Evolutionary conservation across 2,329 filamentous ascomycete species (phyloP).

Genomic region (Arthrobotrys entomopaga): DNA sequence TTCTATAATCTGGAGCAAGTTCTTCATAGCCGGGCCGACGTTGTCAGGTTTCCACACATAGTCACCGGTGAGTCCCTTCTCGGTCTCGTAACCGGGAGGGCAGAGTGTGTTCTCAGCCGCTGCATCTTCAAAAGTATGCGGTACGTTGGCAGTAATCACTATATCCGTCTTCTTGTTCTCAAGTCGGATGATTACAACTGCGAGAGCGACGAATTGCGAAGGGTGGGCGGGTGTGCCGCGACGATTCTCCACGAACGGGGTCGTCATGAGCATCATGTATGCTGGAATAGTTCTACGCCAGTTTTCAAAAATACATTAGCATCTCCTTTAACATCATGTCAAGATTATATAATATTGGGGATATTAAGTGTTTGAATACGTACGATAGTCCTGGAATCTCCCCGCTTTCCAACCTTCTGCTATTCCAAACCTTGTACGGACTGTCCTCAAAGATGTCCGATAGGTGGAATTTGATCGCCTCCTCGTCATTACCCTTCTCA

Average conservation of each 20-base stretch:
- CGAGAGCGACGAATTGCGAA: conserved; percentile 54
- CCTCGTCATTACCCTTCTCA: conserved; percentile 54
- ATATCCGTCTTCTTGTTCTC: conserved; percentile 57
- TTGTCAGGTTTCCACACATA: conserved; percentile 42
- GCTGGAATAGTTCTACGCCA: conserved; percentile 27
- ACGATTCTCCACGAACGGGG: conserved; percentile 49
- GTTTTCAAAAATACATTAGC: not conserved
- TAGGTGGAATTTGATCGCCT: conserved; percentile 57
- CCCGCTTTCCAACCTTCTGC: conserved; percentile 32
- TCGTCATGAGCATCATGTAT: conserved; percentile 44
- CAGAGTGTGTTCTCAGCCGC: conserved; percentile 55
- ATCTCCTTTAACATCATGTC: not conserved
- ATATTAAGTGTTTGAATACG: not conserved
- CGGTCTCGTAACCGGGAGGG: conserved; percentile 48
- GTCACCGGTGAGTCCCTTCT: conserved; percentile 48
- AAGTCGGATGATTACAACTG: conserved; percentile 56
- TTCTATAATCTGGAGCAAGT: conserved; percentile 53
- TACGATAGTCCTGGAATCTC: conserved; percentile 45
- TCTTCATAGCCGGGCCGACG: conserved; percentile 29
- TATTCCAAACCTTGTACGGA: conserved; percentile 51
- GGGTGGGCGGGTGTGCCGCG: conserved; percentile 27
- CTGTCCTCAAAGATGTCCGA: conserved; percentile 57
- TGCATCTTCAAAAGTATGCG: conserved; percentile 52
- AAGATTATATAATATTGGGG: not conserved
- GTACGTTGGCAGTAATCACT: conserved; percentile 58